phyloP scores from a whole-genome alignment of 371 early-diverging fungal species.

The Mucor saturninus region DNA sequence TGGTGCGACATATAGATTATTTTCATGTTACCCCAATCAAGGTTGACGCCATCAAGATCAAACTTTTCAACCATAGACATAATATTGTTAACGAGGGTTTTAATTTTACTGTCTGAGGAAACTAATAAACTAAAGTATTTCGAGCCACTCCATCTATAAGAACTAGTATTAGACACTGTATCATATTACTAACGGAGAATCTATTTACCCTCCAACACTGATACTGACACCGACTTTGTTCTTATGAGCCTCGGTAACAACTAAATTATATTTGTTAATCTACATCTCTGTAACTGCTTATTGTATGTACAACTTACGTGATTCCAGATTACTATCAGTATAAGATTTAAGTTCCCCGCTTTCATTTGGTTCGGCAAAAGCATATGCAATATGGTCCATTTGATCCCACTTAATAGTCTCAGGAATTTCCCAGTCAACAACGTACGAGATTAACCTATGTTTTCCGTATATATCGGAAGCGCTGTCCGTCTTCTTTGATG shows the following conservation, averaged over 20 bases:
- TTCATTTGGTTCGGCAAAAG: slow-evolving; percentile 44
- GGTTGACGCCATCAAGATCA: slow-evolving; percentile 62
- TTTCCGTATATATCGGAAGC: slow-evolving; percentile 5
- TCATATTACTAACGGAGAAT: too few species aligned
- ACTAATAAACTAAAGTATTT: slow-evolving; percentile 40
- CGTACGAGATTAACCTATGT: slow-evolving; percentile 35
- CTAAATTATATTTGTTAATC: slow-evolving; percentile 14
- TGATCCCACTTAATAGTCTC: slow-evolving; percentile 38
- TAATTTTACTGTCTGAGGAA: slow-evolving; percentile 11
- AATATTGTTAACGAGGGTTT: slow-evolving; percentile 33
- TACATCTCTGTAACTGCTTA: slow-evolving; percentile 16
- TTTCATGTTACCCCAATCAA: slow-evolving; percentile 57
- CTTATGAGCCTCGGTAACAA: slow-evolving; percentile 44
- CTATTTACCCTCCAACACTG: slow-evolving; percentile 46
- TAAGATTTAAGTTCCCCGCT: slow-evolving; percentile 35
- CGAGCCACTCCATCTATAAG: slow-evolving; percentile 48
- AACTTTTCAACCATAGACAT: slow-evolving; percentile 42
- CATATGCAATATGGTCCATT: slow-evolving; percentile 47
- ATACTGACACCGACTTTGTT: slow-evolving; percentile 42
- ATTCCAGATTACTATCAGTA: slow-evolving; percentile 11
- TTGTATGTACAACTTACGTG: background rate
- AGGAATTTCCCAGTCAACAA: slow-evolving; percentile 51
- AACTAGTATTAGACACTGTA: background rate
- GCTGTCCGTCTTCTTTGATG: background rate
- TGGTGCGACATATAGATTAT: background rate